Conservation (phyloP, 257 asterid species). For the Eustoma russellianum region DNA sequence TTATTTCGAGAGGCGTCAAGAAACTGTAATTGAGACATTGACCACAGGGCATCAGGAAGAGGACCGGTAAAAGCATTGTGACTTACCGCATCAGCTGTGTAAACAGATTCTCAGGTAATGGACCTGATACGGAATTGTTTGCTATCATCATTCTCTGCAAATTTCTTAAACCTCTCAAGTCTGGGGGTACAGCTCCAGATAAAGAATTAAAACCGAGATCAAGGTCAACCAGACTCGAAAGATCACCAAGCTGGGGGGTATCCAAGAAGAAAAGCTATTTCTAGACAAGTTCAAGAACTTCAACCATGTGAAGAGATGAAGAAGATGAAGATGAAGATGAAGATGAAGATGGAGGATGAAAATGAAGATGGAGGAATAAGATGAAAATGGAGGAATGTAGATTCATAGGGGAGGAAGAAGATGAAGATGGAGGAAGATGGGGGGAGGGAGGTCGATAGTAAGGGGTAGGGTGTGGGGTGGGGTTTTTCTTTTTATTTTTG, state of each 20-base stretch:
- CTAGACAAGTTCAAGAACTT: constrained; percentile 58
- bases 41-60: constrained; percentile 57
- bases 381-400: too few species aligned
- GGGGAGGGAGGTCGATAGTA: too few species aligned
- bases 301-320: too few species aligned
- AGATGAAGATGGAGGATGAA: too few species aligned
- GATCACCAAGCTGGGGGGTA: constrained; percentile 75
- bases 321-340: too few species aligned
- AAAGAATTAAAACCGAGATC: constrained; percentile 70
- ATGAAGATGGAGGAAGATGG: too few species aligned
- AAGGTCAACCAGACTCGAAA: constrained; percentile 59
- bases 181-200: constrained; percentile 44
- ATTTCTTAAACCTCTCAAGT: constrained; percentile 49
- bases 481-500: too few species aligned
- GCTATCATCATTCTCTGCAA: constrained; percentile 41
- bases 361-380: too few species aligned
- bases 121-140: constrained; percentile 48
- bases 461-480: too few species aligned
- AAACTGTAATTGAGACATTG: constrained; percentile 46
- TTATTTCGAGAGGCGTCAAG: constrained; percentile 72
- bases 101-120: constrained; percentile 44
- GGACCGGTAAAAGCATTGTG: constrained; percentile 40
- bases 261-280: constrained; percentile 58
- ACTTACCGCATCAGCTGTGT: constrained; percentile 37
- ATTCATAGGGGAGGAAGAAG: too few species aligned